Base-by-base conservation (phyloP, 2,329 filamentous ascomycete species). In the Aspergillus ochraceoroseus region DNA sequence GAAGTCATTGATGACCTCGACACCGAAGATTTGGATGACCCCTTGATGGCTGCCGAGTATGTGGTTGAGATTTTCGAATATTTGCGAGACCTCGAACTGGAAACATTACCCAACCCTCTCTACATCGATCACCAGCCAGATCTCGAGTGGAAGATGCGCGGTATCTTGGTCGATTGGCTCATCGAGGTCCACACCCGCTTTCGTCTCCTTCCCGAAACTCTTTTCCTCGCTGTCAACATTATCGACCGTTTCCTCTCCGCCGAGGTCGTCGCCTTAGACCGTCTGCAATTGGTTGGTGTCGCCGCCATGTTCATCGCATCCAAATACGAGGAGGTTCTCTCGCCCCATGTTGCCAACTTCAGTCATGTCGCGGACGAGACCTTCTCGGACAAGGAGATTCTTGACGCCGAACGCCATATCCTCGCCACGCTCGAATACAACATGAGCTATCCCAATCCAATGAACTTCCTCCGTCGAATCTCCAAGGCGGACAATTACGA, bases 401-500 rank as follows among this genome's bases (percentile, higher is more conserved):
- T 98, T 26, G 90, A 87, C 60, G 92, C 92, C n/a, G 92, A 98
- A 70, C 85, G 92, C 53, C 95, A 94, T 64, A 83, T 98, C 52
- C 82, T 98, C 37, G 79, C 80, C 52, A 88, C 88, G 4, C 78
- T 98, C 47, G 84, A 95, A 71, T 98, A 95, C 66, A 90, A 98
- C 63, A 80, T 98, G 50, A 95, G 89, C 73, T 98, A 95, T 62
- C 92, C 92, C 41, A 98, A 98, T 70, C 92, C 92, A 14, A 98
- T 98, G 92, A 98, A 98, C 77, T 98, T 98, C 73, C 80, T 98
- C 46, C 87, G 92, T 51, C 86, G 94, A 54, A 95, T 98, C 67
- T 96, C 90, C 47, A 98, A 98, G 75, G 94, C 92, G 59, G 94
- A 98, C 71, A 92, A 94, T 74, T 98, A 98, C 70, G 90, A 98